These are phyloP conservation scores for Pisolithus orientalis DNA, from an alignment of 768 basidiomycete genomes.

Conservation along the genomic window DNA sequence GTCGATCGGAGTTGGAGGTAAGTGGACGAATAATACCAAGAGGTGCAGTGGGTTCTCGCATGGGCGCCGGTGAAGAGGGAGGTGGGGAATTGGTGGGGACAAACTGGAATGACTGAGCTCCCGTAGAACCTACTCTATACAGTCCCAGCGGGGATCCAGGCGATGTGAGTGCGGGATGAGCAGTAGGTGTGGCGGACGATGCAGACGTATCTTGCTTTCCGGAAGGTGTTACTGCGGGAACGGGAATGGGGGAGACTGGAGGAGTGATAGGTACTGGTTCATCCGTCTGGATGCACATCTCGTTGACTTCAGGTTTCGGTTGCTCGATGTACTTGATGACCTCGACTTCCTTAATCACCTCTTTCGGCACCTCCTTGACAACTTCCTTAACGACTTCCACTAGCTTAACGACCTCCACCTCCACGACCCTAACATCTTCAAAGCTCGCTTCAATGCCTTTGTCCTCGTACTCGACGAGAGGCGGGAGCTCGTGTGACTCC, in stretches of 20 bases:
- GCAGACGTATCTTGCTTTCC: conserved; percentile 20
- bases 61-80: conserved; percentile 27
- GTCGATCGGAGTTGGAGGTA: conserved; percentile 50
- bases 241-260: conserved; percentile 22
- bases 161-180: conserved; percentile 27
- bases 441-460: conserved; percentile 30
- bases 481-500: conserved; percentile 9
- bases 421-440: conserved; percentile 27
- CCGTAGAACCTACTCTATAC: conserved; percentile 48
- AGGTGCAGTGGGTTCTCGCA: conserved; percentile 46
- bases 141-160: conserved; percentile 33
- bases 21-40: conserved; percentile 44
- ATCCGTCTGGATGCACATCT: conserved; percentile 80
- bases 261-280: conserved; percentile 32
- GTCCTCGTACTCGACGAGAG: conserved; percentile 46
- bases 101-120: conserved; percentile 57
- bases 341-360: conserved; percentile 19
- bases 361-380: conserved; percentile 11
- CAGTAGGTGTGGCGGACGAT: conserved; percentile 29
- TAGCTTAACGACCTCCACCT: conserved; percentile 22
- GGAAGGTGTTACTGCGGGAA: conserved; percentile 19
- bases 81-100: conserved; percentile 45
- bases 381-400: conserved; percentile 24
- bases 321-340: conserved; percentile 21
- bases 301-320: conserved; percentile 61